phyloP scores from a whole-genome alignment of 2,329 filamentous ascomycete species.

The Pezicula rhizophila region DNA sequence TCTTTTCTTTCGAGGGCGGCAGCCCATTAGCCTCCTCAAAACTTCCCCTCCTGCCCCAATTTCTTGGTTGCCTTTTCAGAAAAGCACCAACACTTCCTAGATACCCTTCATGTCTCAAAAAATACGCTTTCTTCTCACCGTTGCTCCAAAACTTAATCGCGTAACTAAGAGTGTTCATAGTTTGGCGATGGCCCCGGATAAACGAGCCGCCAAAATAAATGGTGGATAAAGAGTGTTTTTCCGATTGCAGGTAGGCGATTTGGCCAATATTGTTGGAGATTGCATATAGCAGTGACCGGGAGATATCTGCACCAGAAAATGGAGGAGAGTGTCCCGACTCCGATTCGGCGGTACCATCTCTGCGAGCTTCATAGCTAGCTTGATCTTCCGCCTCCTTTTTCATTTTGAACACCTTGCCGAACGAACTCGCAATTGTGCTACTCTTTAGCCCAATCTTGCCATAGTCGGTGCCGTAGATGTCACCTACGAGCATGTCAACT shows the following conservation, averaged over 20 bases:
- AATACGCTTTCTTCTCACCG: constrained; percentile 90
- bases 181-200: constrained; percentile 92
- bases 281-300: constrained; percentile 84
- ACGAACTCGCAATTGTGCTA: constrained; percentile 90
- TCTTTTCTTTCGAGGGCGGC: no score
- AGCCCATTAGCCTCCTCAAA: constrained; percentile 21
- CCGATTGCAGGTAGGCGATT: constrained; percentile 94
- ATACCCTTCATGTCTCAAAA: constrained; percentile 92
- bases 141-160: constrained; percentile 98
- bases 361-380: constrained; percentile 56
- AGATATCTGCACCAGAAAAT: constrained; percentile 81
- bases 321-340: constrained; percentile 24
- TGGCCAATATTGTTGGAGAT: constrained; percentile 98
- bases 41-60: constrained; percentile 83
- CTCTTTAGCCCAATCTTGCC: constrained; percentile 94
- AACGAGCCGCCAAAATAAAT: constrained; percentile 98
- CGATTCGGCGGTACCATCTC: constrained; percentile 17
- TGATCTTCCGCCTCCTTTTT: constrained; percentile 79
- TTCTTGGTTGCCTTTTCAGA: constrained; percentile 79
- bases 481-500: constrained; percentile 94
- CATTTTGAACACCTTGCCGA: constrained; percentile 93
- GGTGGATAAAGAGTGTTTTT: constrained; percentile 82
- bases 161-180: constrained; percentile 94
- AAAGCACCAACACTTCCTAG: constrained; percentile 92
- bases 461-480: constrained; percentile 96